Percentiles rank a stretch among this genome's conserved stretches.
These are phyloP conservation scores for Solanum virginianum DNA, from an alignment of 257 asterid genomes.

Conservation along the genomic window DNA sequence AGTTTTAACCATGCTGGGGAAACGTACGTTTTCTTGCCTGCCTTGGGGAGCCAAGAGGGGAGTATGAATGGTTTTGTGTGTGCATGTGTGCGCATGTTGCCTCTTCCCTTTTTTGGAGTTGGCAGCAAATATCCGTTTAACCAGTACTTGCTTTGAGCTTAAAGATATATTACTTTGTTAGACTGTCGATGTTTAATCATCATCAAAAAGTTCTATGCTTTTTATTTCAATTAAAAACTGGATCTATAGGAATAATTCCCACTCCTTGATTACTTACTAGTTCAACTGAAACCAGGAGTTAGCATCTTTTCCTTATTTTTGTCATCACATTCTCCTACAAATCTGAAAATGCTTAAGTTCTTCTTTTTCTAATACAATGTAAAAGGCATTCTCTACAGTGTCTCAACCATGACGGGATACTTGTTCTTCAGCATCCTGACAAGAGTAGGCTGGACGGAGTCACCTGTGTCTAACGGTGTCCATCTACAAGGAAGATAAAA, in stretches of 20 bases:
- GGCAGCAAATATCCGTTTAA: neutral
- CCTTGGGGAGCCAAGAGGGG: neutral
- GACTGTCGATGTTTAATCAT: neutral
- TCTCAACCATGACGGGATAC: slow-evolving; percentile 55
- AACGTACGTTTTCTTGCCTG: neutral
- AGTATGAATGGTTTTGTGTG: neutral
- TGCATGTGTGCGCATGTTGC: neutral
- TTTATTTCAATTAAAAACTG: neutral
- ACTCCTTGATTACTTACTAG: neutral
- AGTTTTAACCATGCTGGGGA: neutral
- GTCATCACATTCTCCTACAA: neutral
- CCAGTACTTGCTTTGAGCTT: neutral
- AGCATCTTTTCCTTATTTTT: neutral
- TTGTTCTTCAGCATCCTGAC: slow-evolving; percentile 83
- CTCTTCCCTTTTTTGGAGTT: neutral
- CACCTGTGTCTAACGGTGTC: slow-evolving; percentile 53
- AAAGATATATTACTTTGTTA: neutral
- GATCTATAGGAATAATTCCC: neutral
- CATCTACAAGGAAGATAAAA: slow-evolving; percentile 36
- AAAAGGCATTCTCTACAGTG: slow-evolving; percentile 17
- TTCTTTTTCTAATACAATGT: neutral
- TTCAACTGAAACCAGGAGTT: neutral
- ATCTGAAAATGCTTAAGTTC: neutral
- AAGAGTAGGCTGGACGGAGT: slow-evolving; percentile 62
- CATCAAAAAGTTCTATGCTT: neutral